Evolutionary conservation across 2,329 filamentous ascomycete genomes (phyloP).

Genomic region (Neonectria faginata): DNA sequence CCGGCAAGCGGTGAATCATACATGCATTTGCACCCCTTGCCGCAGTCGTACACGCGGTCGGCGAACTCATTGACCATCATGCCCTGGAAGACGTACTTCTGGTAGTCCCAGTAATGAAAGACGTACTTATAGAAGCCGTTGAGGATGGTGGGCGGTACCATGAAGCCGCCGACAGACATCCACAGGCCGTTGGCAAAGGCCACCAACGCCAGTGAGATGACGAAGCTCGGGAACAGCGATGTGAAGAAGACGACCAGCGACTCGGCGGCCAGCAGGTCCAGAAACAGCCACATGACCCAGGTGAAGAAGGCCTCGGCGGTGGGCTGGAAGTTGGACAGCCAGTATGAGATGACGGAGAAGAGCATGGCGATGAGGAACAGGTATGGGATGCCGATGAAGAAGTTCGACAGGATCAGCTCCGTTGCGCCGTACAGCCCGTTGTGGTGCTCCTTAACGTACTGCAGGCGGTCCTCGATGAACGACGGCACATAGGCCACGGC

Average conservation of each 20-base stretch:
- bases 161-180: constrained; percentile 88
- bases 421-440: constrained; percentile 85
- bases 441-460: constrained; percentile 71
- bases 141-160: constrained; percentile 77
- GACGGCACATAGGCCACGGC: constrained; percentile 87
- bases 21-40: constrained; percentile 72
- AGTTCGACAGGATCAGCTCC: constrained; percentile 81
- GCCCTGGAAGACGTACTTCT: constrained; percentile 86
- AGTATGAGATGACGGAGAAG: constrained; percentile 83
- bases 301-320: constrained; percentile 75
- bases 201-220: constrained; percentile 80
- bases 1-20: constrained; percentile 67
- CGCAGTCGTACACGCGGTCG: constrained; percentile 66
- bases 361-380: constrained; percentile 81
- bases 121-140: constrained; percentile 90
- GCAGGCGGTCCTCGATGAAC: constrained; percentile 71
- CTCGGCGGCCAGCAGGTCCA: constrained; percentile 85
- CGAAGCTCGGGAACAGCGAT: constrained; percentile 80
- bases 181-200: constrained; percentile 90
- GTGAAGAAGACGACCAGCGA: constrained; percentile 83
- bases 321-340: constrained; percentile 80
- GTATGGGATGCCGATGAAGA: constrained; percentile 84
- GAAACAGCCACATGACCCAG: constrained; percentile 86
- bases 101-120: constrained; percentile 91
- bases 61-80: constrained; percentile 95